Conservation (phyloP, 805 yeast species). For the Candida quercuum region DNA sequence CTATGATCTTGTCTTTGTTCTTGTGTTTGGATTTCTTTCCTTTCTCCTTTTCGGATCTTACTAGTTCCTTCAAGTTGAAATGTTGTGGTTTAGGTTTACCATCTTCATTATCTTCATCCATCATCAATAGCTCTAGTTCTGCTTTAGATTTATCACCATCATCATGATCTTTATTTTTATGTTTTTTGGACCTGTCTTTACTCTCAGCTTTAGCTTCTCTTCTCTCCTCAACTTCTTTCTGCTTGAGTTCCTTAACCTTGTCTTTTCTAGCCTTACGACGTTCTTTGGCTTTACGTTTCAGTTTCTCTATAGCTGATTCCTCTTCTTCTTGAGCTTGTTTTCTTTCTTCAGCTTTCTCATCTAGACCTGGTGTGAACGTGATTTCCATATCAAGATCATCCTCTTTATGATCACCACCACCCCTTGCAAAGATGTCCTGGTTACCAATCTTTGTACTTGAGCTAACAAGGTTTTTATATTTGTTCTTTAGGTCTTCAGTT, state of each 20-base stretch:
- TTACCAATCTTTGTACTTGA: constrained; percentile 30
- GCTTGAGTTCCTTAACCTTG: constrained; percentile 57
- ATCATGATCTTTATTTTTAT: constrained; percentile 21
- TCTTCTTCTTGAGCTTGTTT: constrained; percentile 34
- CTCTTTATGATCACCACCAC: constrained; percentile 43
- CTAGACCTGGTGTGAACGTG: constrained; percentile 86
- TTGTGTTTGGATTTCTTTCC: constrained; percentile 42
- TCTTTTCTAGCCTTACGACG: constrained; percentile 84
- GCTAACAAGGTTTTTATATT: constrained; percentile 56
- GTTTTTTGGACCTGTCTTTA: constrained; percentile 21
- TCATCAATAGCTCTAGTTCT: constrained; percentile 67
- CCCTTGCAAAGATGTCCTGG: constrained; percentile 30
- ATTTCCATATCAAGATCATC: constrained; percentile 89
- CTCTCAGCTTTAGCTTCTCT: constrained; percentile 36
- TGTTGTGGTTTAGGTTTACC: constrained; percentile 42
- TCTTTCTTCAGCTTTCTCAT: constrained; percentile 31
- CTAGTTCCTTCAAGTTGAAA: constrained; percentile 72
- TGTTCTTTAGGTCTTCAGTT: constrained; percentile 39
- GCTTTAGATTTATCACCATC: constrained; percentile 46
- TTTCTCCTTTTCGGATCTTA: constrained; percentile 67
- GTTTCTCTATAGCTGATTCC: constrained; percentile 72
- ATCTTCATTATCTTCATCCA: constrained; percentile 32
- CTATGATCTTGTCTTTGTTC: constrained; percentile 43
- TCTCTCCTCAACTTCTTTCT: constrained; percentile 45
- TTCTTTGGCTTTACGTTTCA: constrained; percentile 87